Evolutionary conservation across 2,329 filamentous ascomycete genomes (phyloP).

Genomic region (Ascochyta fabae): DNA sequence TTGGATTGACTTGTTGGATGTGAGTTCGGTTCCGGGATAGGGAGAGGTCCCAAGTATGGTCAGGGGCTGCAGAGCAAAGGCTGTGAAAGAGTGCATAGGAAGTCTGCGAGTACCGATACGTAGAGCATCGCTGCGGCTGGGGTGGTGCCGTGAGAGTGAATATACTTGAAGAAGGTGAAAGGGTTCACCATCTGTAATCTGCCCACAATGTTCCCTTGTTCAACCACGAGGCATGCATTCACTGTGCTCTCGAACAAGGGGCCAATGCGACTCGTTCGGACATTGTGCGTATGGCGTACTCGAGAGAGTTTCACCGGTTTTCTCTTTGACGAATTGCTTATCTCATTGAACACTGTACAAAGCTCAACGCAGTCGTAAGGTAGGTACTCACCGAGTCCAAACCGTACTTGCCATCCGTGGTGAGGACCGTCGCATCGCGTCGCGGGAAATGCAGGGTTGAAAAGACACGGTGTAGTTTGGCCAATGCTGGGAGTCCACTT

Average conservation of each 20-base stretch:
- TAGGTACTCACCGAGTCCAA: no score
- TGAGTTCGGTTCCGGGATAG: not conserved
- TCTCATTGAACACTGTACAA: not conserved
- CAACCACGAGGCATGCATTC: not conserved
- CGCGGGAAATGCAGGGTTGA: no score
- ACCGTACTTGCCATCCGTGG: no score
- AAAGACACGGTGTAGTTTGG: no score
- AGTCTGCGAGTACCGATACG: not conserved
- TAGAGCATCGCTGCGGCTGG: not conserved
- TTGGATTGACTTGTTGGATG: not conserved
- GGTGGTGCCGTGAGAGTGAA: not conserved
- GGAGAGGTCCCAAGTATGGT: not conserved
- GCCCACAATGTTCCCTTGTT: conserved; percentile 2
- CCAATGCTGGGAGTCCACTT: no score
- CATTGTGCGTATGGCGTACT: not conserved
- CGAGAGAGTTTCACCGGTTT: not conserved
- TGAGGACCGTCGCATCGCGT: no score
- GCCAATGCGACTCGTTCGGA: not conserved
- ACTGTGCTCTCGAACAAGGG: conserved; percentile 1
- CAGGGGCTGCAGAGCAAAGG: not conserved
- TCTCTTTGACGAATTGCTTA: not conserved
- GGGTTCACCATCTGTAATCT: no score
- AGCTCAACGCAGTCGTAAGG: no score
- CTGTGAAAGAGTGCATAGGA: not conserved
- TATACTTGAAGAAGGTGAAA: not conserved